Base-by-base conservation (phyloP, 2,329 filamentous ascomycete species). In the Penicillium sp. region DNA sequence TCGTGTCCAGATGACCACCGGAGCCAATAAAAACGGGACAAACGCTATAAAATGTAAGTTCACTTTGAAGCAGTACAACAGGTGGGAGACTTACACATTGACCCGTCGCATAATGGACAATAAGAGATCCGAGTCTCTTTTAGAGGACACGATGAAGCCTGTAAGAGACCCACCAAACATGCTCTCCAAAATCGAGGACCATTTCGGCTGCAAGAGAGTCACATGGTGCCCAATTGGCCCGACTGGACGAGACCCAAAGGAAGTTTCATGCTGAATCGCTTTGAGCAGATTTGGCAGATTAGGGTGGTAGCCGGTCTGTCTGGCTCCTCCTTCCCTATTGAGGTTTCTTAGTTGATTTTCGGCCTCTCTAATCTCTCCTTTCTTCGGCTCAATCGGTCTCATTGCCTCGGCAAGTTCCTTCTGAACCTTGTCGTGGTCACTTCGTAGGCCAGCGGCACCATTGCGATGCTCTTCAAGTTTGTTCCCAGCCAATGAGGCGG, bases 181-280 rank as follows among this genome's bases (percentile, higher is more conserved):
- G 58, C 83, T 88, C 69, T 99, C 94, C 13, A 99, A 73, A 42
- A 96, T 86, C 0, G 84, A 83, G 1, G 88, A 89, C 94, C 94
- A 99, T 63, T 90, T 82, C 1, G 90, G 88, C 61, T 93, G 87
- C 34, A 86, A 77, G 22, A 99, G 77, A 61, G 86, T 86, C 48
- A 99, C 81, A 66, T 94, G 84, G 22, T 86, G 79, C 29, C 92
- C 94, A 13, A 97, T 79, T 0, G 94, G 94, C 0, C 94, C 94
- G 32, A 97, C 79, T 2, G 94, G 94, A 58, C 83, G 87, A 42
- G 83, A 77, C 22, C 79, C 77, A 67, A 95, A 97, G 0, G 86
- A 80, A 2, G 59, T 72, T 54, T 96, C 90, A n/a, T 79, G 76
- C 5, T 85, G 80, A 57, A 97, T 90, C n/a, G 81, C 82, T 49